phyloP scores from a whole-genome alignment of 2,329 filamentous ascomycete genomes.

The Sordariomycetes sp. region DNA sequence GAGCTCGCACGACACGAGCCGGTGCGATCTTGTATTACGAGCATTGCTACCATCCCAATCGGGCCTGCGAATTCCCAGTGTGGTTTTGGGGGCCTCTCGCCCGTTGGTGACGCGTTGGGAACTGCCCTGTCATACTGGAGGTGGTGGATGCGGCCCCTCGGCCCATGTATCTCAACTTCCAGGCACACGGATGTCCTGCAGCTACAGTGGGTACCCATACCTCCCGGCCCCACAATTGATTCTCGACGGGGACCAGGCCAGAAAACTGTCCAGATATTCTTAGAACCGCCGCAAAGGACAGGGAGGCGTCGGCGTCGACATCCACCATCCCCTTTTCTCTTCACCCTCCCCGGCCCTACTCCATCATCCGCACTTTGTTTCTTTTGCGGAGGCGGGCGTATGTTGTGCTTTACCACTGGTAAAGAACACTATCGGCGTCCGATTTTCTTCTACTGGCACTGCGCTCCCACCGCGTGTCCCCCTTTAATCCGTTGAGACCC shows the following conservation, averaged over 20 bases:
- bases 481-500: slow-evolving; percentile 1
- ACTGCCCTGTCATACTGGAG: no score
- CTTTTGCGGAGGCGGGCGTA: background rate
- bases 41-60: background rate
- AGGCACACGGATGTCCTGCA: background rate
- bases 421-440: background rate
- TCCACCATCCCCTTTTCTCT: background rate
- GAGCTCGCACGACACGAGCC: background rate
- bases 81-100: background rate
- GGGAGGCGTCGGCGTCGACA: background rate
- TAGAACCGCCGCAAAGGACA: background rate
- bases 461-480: background rate
- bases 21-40: background rate
- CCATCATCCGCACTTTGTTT: background rate
- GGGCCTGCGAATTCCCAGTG: background rate
- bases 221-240: background rate
- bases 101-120: background rate
- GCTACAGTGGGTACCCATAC: background rate
- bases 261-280: background rate
- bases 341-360: background rate
- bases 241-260: background rate
- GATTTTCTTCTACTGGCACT: background rate
- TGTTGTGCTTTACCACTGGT: background rate
- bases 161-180: background rate
- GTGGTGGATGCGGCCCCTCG: background rate